Base-by-base conservation (phyloP, 2,329 filamentous ascomycete species). In the Penicillium freii region DNA sequence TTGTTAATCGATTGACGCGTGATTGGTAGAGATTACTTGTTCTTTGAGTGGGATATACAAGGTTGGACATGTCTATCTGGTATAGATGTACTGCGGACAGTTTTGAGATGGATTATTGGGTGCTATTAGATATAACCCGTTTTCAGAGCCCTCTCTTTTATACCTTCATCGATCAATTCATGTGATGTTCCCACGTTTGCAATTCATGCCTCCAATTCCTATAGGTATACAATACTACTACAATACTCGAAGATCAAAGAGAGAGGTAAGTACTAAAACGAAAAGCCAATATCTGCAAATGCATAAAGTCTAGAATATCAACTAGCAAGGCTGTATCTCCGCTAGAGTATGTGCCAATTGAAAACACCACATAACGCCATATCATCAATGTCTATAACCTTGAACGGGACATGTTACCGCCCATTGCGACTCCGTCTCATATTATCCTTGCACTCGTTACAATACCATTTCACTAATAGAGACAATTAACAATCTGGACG, bases 391-490 rank as follows among this genome's bases (percentile, higher is more conserved):
- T 49, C 43, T 49, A 54, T 38, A 49, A 42, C n/a, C 33, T n/a
- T 52, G 25, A 40, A 25, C 15, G 8, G 17, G 10, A 19, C 17
- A 40, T 31, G 27, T 53, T 56, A 73, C 33, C 71, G 69, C 31
- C 70, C 69, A 61, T 69, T 85, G 47, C 81, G 80, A 54, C 77
- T 77, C 54, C 81, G 78, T 67, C 83, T 83, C 64, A 88, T 77
- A 46, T 82, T 81, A 62, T 87, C 85, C 70, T 90, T 90, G 74
- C 89, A 92, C 68, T 91, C 88, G 60, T 89, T 87, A 71, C 89
- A 92, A 68, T 89, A 92, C 89, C 89, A 92, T 84, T 90, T 91
- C 51, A 87, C 87, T 90, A 67, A n/a, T 21, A 44, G 10, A 50
- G 8, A 29, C 21, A 15, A 73, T 71, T 59, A 69, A 63, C 43